phyloP scores from a whole-genome alignment of 2,329 filamentous ascomycete genomes.

The Monilinia polystroma region DNA sequence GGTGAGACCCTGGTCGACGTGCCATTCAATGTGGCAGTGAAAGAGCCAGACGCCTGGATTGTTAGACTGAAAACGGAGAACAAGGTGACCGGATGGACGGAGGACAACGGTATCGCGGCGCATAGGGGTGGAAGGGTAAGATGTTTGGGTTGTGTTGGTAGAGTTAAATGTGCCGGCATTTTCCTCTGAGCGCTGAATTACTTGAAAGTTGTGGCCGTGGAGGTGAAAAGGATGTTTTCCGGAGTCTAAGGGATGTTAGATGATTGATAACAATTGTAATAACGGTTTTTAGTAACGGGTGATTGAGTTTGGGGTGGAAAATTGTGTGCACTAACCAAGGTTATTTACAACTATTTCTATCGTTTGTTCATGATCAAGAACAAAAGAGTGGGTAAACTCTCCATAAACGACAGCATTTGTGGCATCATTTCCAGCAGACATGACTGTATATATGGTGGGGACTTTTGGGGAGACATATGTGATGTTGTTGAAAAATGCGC shows the following conservation, averaged over 20 bases:
- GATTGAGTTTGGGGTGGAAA: not conserved
- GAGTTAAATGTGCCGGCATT: conserved; percentile 56
- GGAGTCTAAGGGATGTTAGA: conserved; percentile 47
- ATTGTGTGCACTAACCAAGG: conserved; percentile 40
- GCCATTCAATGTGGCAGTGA: conserved; percentile 82
- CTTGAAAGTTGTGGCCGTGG: conserved; percentile 74
- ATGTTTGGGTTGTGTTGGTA: conserved; percentile 45
- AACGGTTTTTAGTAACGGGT: not conserved
- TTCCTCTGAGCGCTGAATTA: conserved; percentile 59
- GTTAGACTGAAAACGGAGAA: conserved; percentile 65
- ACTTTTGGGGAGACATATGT: conserved; percentile 65
- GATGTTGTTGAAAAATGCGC: conserved; percentile 60
- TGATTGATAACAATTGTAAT: not conserved
- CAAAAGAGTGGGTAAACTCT: conserved; percentile 61
- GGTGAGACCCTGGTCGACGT: conserved; percentile 64
- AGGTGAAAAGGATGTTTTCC: conserved; percentile 73
- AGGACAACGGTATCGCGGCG: conserved; percentile 67
- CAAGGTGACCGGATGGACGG: conserved; percentile 63
- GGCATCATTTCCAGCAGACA: conserved; percentile 53
- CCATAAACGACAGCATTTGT: conserved; percentile 64
- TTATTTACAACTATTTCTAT: conserved; percentile 80
- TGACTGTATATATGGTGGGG: conserved; percentile 65
- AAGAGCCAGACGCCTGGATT: conserved; percentile 72
- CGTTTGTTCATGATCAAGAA: conserved; percentile 66
- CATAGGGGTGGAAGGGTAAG: conserved; percentile 57